A percentile compares a stretch with the other conserved stretches of the same genome.
Conservation (phyloP, 2,329 filamentous ascomycete genomes). For the Beauveria sp. region DNA sequence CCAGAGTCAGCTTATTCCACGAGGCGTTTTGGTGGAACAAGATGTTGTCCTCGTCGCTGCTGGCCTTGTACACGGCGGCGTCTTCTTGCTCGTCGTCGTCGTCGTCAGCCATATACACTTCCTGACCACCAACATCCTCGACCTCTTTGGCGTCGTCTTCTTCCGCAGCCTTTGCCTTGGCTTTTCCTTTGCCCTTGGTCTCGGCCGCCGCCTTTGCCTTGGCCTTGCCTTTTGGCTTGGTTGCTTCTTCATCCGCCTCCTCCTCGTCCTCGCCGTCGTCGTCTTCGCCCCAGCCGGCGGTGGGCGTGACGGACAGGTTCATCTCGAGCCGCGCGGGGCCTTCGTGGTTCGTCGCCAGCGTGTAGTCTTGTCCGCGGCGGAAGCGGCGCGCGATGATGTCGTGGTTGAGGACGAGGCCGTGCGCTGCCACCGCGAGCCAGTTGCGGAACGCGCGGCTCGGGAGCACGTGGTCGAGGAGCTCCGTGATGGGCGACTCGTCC, state of each 20-base stretch:
- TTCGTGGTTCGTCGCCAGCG: slow-evolving; percentile 78
- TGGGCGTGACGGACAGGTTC: slow-evolving; percentile 80
- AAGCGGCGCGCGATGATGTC: slow-evolving; percentile 82
- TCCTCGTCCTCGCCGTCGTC: slow-evolving; percentile 42
- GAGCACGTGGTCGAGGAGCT: slow-evolving; percentile 73
- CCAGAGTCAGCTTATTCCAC: slow-evolving; percentile 91
- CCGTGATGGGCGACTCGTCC: slow-evolving; percentile 56
- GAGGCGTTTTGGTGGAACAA: slow-evolving; percentile 54
- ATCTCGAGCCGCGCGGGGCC: slow-evolving; percentile 75
- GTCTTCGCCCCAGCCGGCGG: slow-evolving; percentile 72
- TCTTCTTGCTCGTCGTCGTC: slow-evolving; percentile 71
- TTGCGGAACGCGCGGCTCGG: slow-evolving; percentile 81
- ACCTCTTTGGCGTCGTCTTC: slow-evolving; percentile 25
- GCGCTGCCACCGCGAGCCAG: slow-evolving; percentile 80
- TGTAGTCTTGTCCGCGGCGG: slow-evolving; percentile 81
- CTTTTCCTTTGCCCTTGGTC: slow-evolving; percentile 25
- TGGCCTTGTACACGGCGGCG: slow-evolving; percentile 80
- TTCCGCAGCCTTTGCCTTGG: slow-evolving; percentile 24
- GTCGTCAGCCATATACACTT: slow-evolving; percentile 90
- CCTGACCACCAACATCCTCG: slow-evolving; percentile 64
- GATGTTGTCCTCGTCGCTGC: slow-evolving; percentile 66
- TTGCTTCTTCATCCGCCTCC: slow-evolving; percentile 33
- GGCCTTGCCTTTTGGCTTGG: slow-evolving; percentile 18
- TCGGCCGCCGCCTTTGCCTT: slow-evolving; percentile 22
- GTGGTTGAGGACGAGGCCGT: slow-evolving; percentile 62